Conservation (phyloP, 805 yeast species). For the Saturnispora serradocipensis region DNA sequence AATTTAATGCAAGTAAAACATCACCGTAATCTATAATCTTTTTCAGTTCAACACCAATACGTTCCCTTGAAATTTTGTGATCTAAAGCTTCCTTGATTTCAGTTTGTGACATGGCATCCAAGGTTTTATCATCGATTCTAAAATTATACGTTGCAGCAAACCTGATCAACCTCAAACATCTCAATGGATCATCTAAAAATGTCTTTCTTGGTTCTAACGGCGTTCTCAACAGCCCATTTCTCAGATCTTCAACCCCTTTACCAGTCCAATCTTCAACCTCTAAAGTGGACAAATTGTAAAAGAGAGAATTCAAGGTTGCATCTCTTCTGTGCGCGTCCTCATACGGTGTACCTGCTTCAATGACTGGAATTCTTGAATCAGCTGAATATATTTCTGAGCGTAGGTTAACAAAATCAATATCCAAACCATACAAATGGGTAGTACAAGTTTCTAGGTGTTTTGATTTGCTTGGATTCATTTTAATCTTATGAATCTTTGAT, state of each 20-base stretch:
- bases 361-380: constrained; percentile 76
- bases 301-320: constrained; percentile 89
- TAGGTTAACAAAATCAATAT: constrained; percentile 87
- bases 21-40: constrained; percentile 63
- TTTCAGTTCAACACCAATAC: constrained; percentile 78
- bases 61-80: constrained; percentile 77
- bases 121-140: constrained; percentile 46
- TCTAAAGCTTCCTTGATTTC: constrained; percentile 51
- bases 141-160: constrained; percentile 78
- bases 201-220: constrained; percentile 83
- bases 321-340: constrained; percentile 92
- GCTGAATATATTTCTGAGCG: constrained; percentile 79
- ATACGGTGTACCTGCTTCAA: constrained; percentile 79
- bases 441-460: constrained; percentile 97
- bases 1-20: constrained; percentile 53
- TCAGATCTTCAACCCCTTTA: constrained; percentile 63
- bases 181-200: constrained; percentile 86
- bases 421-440: constrained; percentile 73
- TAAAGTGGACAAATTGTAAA: constrained; percentile 65
- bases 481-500: constrained; percentile 53
- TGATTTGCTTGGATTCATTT: constrained; percentile 88
- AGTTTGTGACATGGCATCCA: constrained; percentile 53
- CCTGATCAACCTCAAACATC: constrained; percentile 77
- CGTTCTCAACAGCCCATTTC: constrained; percentile 66
- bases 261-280: constrained; percentile 80